Evolutionary conservation across 1,284 basidiomycete genomes (phyloP).

Genomic region (Anthracocystis panici-leucophaei): DNA sequence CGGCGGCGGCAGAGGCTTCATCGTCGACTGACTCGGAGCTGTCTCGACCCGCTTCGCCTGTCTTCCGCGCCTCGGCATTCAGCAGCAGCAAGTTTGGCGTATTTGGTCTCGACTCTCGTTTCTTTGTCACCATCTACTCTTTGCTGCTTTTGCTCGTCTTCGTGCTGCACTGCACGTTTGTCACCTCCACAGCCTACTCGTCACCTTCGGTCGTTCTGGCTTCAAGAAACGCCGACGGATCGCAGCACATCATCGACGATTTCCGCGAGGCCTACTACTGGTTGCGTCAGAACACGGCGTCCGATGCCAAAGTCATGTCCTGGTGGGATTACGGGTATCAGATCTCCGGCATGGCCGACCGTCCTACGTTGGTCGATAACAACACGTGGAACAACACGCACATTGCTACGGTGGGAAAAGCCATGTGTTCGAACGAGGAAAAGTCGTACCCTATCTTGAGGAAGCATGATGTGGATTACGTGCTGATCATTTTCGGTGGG

Average conservation of each 20-base stretch:
- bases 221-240: slow-evolving; percentile 83
- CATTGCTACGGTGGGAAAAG: slow-evolving; percentile 71
- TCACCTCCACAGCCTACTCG: slow-evolving; percentile 94
- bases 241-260: slow-evolving; percentile 96
- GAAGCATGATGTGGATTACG: slow-evolving; percentile 97
- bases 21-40: slow-evolving; percentile 19
- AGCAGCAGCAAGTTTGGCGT: slow-evolving; percentile 75
- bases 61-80: slow-evolving; percentile 24
- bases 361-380: slow-evolving; percentile 97
- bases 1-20: slow-evolving; percentile 58
- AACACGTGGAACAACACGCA: slow-evolving; percentile 99
- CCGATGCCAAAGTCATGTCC: slow-evolving; percentile 93
- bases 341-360: slow-evolving; percentile 97
- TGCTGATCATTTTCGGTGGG: slow-evolving; percentile 97
- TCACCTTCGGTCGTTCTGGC: slow-evolving; percentile 97
- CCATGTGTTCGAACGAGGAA: slow-evolving; percentile 94
- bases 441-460: slow-evolving; percentile 95
- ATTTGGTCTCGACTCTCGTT: slow-evolving; percentile 85
- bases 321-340: slow-evolving; percentile 99
- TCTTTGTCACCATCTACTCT: slow-evolving; percentile 82
- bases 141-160: slow-evolving; percentile 83
- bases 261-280: slow-evolving; percentile 99
- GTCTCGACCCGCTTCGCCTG: slow-evolving; percentile 25
- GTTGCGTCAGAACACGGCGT: slow-evolving; percentile 92
- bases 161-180: slow-evolving; percentile 91